phyloP scores from a whole-genome alignment of 179 eudicot species.

The Patellifolia procumbens region DNA sequence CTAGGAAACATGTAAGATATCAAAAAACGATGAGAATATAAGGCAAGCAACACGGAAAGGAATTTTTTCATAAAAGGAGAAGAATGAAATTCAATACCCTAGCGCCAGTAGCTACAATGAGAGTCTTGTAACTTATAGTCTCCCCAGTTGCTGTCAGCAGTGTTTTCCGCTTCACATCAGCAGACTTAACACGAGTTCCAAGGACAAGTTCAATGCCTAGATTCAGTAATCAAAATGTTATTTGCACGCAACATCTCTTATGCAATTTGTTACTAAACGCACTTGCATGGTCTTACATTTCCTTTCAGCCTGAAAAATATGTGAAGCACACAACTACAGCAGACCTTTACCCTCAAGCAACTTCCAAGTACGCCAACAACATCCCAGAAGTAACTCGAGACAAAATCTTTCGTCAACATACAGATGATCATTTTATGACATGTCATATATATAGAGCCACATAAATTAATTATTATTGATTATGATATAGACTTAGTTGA shows the following conservation, averaged over 20 bases:
- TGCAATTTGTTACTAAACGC: slow-evolving; percentile 13
- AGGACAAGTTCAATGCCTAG: slow-evolving; percentile 95
- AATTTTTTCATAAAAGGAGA: slow-evolving; percentile 14
- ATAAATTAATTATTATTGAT: slow-evolving; percentile 1
- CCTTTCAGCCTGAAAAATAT: slow-evolving; percentile 1
- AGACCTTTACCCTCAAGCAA: slow-evolving; percentile 4
- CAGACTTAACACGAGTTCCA: slow-evolving; percentile 85
- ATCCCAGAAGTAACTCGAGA: neutral
- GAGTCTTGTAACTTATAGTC: slow-evolving; percentile 91
- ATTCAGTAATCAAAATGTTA: slow-evolving; percentile 25
- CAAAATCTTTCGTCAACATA: neutral
- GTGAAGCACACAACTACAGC: neutral
- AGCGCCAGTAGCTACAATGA: slow-evolving; percentile 97
- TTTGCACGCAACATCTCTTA: slow-evolving; percentile 4
- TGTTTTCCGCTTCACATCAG: slow-evolving; percentile 91
- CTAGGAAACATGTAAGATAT: neutral
- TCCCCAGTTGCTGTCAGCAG: slow-evolving; percentile 86
- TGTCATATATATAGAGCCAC: no score
- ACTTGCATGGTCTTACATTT: neutral
- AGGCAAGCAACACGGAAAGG: slow-evolving; percentile 3
- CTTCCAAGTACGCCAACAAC: neutral
- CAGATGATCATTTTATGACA: neutral
- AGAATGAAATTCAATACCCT: slow-evolving; percentile 65
- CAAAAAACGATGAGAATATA: neutral
- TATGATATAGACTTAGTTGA: neutral